A percentile compares a stretch with the other conserved stretches of the same genome.
Evolutionary conservation across 2,329 filamentous ascomycete genomes (phyloP).

Genomic region (Penicillium sclerotigenum): DNA sequence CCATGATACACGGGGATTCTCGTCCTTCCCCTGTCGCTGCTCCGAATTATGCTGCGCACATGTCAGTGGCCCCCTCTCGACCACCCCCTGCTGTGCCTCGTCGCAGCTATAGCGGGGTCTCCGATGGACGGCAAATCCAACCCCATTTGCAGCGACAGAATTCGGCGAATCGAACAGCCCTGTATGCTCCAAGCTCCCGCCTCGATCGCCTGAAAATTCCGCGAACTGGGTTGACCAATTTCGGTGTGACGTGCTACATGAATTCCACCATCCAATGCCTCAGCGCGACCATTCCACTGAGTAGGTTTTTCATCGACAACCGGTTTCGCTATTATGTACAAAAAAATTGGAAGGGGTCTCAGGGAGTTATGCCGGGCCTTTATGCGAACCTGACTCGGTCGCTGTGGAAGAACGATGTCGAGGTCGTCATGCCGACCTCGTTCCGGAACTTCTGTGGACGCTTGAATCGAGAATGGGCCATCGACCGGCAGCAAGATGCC

Average conservation of each 20-base stretch:
- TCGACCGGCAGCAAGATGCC: slow-evolving; percentile 79
- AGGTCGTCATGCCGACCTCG: slow-evolving; percentile 57
- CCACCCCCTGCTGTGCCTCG: slow-evolving; percentile 66
- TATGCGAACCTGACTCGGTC: slow-evolving; percentile 61
- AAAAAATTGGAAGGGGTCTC: slow-evolving; percentile 63
- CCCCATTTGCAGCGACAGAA: slow-evolving; percentile 45
- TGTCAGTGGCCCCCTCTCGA: slow-evolving; percentile 61
- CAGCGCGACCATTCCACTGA: slow-evolving; percentile 64
- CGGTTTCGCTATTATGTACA: slow-evolving; percentile 60
- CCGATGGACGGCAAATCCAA: slow-evolving; percentile 55
- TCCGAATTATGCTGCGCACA: slow-evolving; percentile 38
- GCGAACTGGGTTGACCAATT: slow-evolving; percentile 75
- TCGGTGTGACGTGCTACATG: slow-evolving; percentile 83
- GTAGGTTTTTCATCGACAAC: slow-evolving; percentile 63
- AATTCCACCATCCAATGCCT: slow-evolving; percentile 86
- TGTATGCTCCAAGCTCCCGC: slow-evolving; percentile 43
- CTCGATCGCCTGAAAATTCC: slow-evolving; percentile 52
- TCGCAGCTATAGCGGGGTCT: slow-evolving; percentile 77
- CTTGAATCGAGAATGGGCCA: slow-evolving; percentile 66
- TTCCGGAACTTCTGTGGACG: slow-evolving; percentile 63
- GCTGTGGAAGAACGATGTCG: slow-evolving; percentile 59
- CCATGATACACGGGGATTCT: slow-evolving; percentile 49
- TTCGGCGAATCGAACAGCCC: slow-evolving; percentile 43
- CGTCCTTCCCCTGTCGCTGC: slow-evolving; percentile 30
- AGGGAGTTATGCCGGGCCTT: slow-evolving; percentile 60